A percentile compares a stretch with the other conserved stretches of the same genome.
phyloP scores from a whole-genome alignment of 345 rosid genomes.

The Syzygium grande region DNA sequence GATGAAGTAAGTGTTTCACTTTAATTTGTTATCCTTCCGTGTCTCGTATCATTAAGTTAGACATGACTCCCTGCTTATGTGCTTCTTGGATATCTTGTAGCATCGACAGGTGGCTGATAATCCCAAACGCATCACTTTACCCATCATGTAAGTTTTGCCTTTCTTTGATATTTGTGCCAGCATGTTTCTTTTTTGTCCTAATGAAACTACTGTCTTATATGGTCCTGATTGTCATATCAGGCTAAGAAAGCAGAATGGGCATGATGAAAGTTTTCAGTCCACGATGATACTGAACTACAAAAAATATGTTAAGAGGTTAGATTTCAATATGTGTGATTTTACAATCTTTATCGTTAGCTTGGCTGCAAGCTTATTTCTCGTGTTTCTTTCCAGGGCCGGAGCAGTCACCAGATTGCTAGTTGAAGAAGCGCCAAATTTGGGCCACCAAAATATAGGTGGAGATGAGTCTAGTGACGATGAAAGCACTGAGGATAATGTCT shows the following conservation, averaged over 20 bases:
- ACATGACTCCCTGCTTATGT: neutral
- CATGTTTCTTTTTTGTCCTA: neutral
- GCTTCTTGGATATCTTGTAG: neutral
- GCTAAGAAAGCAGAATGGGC: rapidly evolving
- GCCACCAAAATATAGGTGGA: neutral
- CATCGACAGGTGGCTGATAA: neutral
- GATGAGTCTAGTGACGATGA: neutral
- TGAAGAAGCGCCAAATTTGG: neutral
- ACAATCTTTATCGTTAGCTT: neutral
- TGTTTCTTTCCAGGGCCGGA: neutral
- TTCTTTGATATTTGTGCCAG: rapidly evolving
- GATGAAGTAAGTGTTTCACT: neutral
- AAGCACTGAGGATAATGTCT: neutral
- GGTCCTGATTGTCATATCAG: neutral
- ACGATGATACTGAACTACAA: neutral
- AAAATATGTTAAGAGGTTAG: neutral
- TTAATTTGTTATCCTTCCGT: neutral
- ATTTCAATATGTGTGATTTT: neutral
- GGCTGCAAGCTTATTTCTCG: neutral
- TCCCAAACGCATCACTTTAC: neutral
- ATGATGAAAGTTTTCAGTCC: neutral
- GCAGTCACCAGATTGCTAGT: neutral
- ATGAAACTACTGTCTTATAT: rapidly evolving
- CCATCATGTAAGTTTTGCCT: neutral
- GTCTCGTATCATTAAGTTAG: neutral